Evolutionary conservation across 306 rosid genomes (phyloP), one percentile per base, ranked within the genome.

Genomic region (Prunus padus): DNA sequence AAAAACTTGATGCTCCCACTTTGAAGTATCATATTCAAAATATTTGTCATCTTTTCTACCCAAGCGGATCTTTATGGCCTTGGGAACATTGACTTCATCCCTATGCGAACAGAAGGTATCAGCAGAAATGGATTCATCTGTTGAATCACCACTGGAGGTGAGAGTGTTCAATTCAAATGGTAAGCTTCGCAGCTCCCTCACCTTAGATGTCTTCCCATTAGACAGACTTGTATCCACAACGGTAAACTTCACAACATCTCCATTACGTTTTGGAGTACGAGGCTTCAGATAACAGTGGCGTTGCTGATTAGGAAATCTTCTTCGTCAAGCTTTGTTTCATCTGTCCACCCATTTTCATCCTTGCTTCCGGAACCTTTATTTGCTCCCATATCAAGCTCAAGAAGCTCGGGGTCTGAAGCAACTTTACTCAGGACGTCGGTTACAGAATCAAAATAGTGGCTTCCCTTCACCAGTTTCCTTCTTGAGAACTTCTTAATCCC

Each of bases 221-320:
- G 86, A 86, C 78, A 85, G 71, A 82, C 96, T 95, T 23, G 98
- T 90, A 77, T 95, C 98, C 73, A 92, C 97, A 30, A 95, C 93
- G 67, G 97, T 95, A 75, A 95, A 92, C 77, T 90, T 87, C 84
- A 90, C 74, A 8, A 63, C 78, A 79, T 87, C 87, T 10, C 73
- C 18, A 59, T 76, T 57, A 46, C 77, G 84, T 54, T 64, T 79
- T 42, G 95, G 89, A 77, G 96, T 80, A 77, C 89, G 88, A 15
- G 91, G 93, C 84, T 90, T 89, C 87, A 94, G 92, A 85, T 94
- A 94, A 84, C 90, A 89, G 72, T 87, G 87, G 47, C 96, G 91
- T 47, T 84, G 92, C 77, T 81, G 86, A 64, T 82, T 80, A 33
- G 92, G 74, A 88, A 84, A 76, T 82, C 82, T 75, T 90, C 90